Evolutionary conservation across 2,329 filamentous ascomycete species (phyloP), one percentile per base, ranked within the genome.

Genomic region (Scedosporium minutisporum): DNA sequence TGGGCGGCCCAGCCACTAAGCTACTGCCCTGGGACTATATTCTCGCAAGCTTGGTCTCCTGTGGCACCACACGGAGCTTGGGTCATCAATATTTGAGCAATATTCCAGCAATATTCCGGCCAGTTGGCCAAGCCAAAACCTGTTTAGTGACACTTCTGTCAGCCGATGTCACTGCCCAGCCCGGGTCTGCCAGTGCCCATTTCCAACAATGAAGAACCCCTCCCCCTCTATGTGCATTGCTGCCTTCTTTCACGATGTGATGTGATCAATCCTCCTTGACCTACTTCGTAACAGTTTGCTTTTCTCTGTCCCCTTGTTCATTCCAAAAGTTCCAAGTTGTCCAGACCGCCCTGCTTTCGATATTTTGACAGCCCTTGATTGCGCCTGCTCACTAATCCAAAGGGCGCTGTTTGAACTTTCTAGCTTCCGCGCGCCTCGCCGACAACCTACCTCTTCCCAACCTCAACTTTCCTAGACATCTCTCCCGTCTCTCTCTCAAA

Each of bases 171-270:
- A 38, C 33, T 38, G 33, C 33, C 33, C 12, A 7, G 29, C 6
- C 29, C 6, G 33, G 10, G 10, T 38, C 33, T 23, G 23, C 51
- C 51, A 23, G 12, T 25, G 51, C 23, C 6, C 51, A 9, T 14
- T 23, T 55, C 51, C 51, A 18, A 18, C 18, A 23, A 14, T 23
- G 12, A 23, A 27, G 51, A 14, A 55, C 18, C 23, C 51, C 51
- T 48, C 44, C 44, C 44, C 44, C 44, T 48, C 44, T 48, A 48
- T 48, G 44, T 48, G 44, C 51, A 55, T 55, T 55, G 51, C 51
- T 55, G 51, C 51, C 51, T 55, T 55, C 51, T 55, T 48, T 55
- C 51, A 23, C 51, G 51, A 55, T 55, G 51, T 27, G 51, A 55
- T 55, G 23, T 48, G 44, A 18, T 21, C 51, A 23, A 55, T 29